Evolutionary conservation across 176 grass and related monocot genomes (phyloP), one percentile per base, ranked within the genome.

Genomic region (Oryza officinalis): DNA sequence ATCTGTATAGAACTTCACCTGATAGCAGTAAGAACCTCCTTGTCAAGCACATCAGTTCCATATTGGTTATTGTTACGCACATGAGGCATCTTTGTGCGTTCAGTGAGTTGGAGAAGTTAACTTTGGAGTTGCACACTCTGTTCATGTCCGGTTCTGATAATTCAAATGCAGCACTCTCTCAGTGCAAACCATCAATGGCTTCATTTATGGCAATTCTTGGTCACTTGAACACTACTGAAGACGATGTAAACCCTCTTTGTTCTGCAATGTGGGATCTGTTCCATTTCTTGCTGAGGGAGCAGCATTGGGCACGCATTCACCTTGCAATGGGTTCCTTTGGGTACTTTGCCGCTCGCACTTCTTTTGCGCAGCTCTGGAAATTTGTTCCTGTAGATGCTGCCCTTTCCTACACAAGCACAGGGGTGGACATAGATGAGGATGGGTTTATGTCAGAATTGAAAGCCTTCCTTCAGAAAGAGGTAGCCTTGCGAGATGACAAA

Each of bases 281-380:
- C 78, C 93, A 93, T 85, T 74, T 90, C 17, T 74, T 98, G 75
- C 64, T 98, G 57, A 95, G 86, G 84, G 93, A 95, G 81, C 81
- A 77, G 0, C 88, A 95, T 59, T 98, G 93, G 93, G 92, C 91
- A 67, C 66, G 95, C 49, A 86, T 92, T 76, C 96, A 98, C 66
- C 73, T 93, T n/a, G 77, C 85, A 25, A 65, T 95, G 84, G 74
- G 68, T 70, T 88, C 96, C n/a, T 98, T 98, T 79, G 89, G 93
- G 43, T 93, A 95, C 85, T 95, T 95, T 41, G 96, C 93, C 0
- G 89, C 90, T 52, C 91, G 89, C 52, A 95, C 96, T 54, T 91
- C 91, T 47, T 98, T 92, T 72, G 85, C 91, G 12, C 87, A 95
- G 75, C 92, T 98, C 43, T 98, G 93, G 96, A 90, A 70, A 81